Evolutionary conservation across 805 yeast genomes (phyloP), one percentile per base, ranked within the genome.

Genomic region (Huiozyma sinensis): DNA sequence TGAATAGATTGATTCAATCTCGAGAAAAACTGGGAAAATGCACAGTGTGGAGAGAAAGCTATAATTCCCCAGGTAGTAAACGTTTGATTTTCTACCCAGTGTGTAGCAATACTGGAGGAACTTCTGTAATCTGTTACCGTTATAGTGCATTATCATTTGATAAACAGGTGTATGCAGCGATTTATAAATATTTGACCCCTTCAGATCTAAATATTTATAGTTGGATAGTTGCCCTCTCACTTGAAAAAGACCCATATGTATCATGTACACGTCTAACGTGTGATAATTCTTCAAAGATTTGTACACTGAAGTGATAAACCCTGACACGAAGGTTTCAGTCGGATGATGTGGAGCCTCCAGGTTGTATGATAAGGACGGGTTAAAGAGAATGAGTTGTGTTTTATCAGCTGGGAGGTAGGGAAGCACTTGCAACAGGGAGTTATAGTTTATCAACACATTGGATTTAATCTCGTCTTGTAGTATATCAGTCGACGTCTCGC

Each of bases 141-240:
- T 52, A 36, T 44, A 47, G 28, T 51, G 47, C 46, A 50, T 47
- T 10, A 61, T 57, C n/a, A 58, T 34, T 34, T 47, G 47, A 44
- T 57, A 61, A 5, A 60, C 48, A 2, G 64, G 64, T 7, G 36
- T 39, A 29, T 58, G 49, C n/a, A 61, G 39, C 9, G 54, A 40
- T 1, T 36, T 46, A n/a, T 50, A 50, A 2, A 60, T 54, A 41
- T 57, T 50, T 2, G 59, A 47, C 6, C 65, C 65, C 28, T 42
- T 33, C 13, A 48, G 33, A 6, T 50, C 49, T 33, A 60, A 41
- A 41, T 57, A 55, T 48, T 61, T 61, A 44, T 58, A 61, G 41
- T 55, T 60, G 17, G 64, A 60, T 10, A 62, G 54, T 41, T 60
- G 64, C 3, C 63, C 60, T 1, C 57, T 58, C 30, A 61, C 50